Evolutionary conservation across 805 yeast species (phyloP).

Genomic region (Metschnikowia kofuensis): DNA sequence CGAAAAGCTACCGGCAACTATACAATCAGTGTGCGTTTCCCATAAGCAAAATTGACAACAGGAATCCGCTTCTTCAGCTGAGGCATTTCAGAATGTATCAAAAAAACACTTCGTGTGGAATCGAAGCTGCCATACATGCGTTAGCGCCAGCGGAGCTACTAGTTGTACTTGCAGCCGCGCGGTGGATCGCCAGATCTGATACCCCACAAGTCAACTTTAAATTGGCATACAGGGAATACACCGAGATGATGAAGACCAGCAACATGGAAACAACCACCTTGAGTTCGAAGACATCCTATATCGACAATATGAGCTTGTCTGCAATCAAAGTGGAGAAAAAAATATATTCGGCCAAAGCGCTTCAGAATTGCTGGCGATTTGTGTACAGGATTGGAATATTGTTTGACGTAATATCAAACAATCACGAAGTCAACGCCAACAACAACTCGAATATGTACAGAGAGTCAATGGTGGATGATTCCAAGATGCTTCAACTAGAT

Average conservation of each 20-base stretch:
- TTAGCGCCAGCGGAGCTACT: conserved; percentile 72
- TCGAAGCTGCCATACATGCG: conserved; percentile 26
- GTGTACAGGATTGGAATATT: conserved; percentile 56
- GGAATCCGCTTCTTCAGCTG: conserved; percentile 26
- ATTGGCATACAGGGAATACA: conserved; percentile 73
- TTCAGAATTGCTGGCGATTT: conserved; percentile 73
- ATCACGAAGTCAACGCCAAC: conserved; percentile 36
- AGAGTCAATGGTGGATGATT: conserved; percentile 38
- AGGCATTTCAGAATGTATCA: conserved; percentile 23
- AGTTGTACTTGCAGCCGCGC: conserved; percentile 69
- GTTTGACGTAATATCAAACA: conserved; percentile 43
- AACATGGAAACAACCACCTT: conserved; percentile 34
- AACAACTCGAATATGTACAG: conserved; percentile 28
- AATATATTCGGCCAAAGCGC: conserved; percentile 57
- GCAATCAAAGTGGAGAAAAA: conserved; percentile 40
- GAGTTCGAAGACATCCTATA: conserved; percentile 28
- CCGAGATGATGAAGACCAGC: conserved; percentile 45
- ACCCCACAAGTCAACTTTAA: conserved; percentile 69
- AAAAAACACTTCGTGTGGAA: conserved; percentile 12
- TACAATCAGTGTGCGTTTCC: conserved; percentile 42
- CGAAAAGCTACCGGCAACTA: conserved; percentile 54
- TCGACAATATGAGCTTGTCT: conserved; percentile 34
- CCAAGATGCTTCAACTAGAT: conserved; percentile 50
- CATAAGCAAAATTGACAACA: conserved; percentile 28
- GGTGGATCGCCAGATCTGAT: conserved; percentile 60